Conservation (phyloP, 257 asterid species). For the Ligustrum vulgare region DNA sequence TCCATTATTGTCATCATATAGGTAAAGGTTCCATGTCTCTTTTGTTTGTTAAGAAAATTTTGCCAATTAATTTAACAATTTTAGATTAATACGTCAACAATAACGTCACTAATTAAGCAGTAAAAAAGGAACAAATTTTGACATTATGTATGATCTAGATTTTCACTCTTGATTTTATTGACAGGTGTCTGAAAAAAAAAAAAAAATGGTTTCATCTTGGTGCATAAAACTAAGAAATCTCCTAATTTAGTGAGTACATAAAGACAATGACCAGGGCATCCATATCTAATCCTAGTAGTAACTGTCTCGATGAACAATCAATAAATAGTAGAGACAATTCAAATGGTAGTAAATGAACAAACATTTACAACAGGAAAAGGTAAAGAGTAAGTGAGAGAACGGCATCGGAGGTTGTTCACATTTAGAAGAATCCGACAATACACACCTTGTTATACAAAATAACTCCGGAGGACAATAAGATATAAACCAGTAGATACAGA, state of each 20-base stretch:
- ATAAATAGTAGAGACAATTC: slow-evolving; percentile 4
- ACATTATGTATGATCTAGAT: neutral
- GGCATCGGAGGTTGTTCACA: neutral
- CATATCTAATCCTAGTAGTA: slow-evolving; percentile 3
- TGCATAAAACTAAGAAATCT: neutral
- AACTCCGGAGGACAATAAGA: slow-evolving; percentile 84
- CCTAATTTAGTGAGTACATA: slow-evolving; percentile 2
- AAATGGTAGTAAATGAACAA: neutral
- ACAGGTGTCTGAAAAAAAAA: neutral
- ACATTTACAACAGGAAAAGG: slow-evolving; percentile 3
- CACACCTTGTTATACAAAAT: slow-evolving; percentile 90
- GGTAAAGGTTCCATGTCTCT: neutral
- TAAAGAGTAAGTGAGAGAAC: slow-evolving; percentile 1
- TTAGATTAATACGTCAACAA: neutral
- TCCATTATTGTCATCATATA: neutral
- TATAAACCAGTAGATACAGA: slow-evolving; percentile 71
- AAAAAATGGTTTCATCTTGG: neutral
- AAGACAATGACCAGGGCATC: slow-evolving; percentile 5
- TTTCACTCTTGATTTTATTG: neutral
- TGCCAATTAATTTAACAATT: neutral
- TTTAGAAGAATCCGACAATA: neutral
- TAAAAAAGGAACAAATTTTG: neutral
- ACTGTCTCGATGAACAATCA: neutral
- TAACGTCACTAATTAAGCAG: neutral
- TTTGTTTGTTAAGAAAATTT: neutral